Evolutionary conservation across 768 basidiomycete genomes (phyloP).

Genomic region (Calocera viscosa): DNA sequence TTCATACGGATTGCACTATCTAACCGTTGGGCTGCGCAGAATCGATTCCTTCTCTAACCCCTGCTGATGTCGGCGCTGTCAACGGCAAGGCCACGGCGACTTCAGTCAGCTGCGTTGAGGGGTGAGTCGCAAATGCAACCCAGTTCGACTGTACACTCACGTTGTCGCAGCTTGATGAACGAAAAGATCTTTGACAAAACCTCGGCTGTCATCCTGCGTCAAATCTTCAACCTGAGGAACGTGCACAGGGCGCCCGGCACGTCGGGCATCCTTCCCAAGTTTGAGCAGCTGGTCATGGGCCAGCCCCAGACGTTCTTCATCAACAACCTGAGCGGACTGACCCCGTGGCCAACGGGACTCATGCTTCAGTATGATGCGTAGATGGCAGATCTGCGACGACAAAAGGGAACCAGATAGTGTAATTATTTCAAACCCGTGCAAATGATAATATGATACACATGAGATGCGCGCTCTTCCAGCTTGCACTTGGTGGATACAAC

Average conservation of each 20-base stretch:
- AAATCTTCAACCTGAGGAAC: slow-evolving; percentile 45
- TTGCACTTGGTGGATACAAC: neutral
- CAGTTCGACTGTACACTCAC: too few species aligned
- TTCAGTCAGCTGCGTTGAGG: slow-evolving; percentile 27
- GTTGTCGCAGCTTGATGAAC: too few species aligned
- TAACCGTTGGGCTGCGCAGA: slow-evolving; percentile 13
- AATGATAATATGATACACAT: slow-evolving; percentile 1
- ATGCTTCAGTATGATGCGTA: slow-evolving; percentile 4
- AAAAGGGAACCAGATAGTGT: neutral
- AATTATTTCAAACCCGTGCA: neutral
- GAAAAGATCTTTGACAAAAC: slow-evolving; percentile 61
- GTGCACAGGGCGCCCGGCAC: slow-evolving; percentile 54
- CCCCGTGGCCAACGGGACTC: neutral
- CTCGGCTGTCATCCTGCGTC: slow-evolving; percentile 49
- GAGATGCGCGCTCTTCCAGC: neutral
- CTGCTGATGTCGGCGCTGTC: slow-evolving; percentile 23
- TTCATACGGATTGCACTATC: neutral
- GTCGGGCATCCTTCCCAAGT: slow-evolving; percentile 41
- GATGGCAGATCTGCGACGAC: neutral
- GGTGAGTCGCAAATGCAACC: too few species aligned
- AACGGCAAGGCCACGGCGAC: slow-evolving; percentile 23
- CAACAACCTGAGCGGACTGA: neutral
- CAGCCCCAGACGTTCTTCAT: slow-evolving; percentile 1
- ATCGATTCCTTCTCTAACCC: slow-evolving; percentile 24
- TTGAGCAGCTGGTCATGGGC: neutral